Evolutionary conservation across 2,329 filamentous ascomycete species (phyloP), one percentile per base, ranked within the genome.

Genomic region (Penicillium sp.): DNA sequence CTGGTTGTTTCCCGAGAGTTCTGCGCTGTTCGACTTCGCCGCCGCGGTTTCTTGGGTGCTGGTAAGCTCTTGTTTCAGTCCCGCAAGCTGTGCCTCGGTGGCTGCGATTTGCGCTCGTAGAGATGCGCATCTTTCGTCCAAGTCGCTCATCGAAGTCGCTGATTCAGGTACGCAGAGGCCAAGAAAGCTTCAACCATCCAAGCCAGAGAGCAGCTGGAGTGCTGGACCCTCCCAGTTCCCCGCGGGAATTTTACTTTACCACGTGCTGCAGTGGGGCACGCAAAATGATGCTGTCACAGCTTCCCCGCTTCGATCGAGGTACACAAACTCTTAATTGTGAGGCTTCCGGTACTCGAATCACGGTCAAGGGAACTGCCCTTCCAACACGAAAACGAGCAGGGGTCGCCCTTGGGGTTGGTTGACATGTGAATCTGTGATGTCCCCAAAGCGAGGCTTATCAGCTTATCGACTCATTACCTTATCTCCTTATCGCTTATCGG

Each of bases 21-120:
- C 55, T 62, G 63, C 12, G 33, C 28, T 53, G 51, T 61, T 67
- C 37, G 64, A 65, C 3, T 60, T 58, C 10, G 65, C 61, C 22
- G 70, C 70, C 15, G 70, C 69, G 10, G 66, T 69, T 58, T 73
- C 68, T 56, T 76, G 73, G 1, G 73, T 71, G 19, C 66, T 68
- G 35, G 72, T 68, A 1, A 80, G 77, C 35, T 79, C 74, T 33
- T 68, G 67, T 64, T 75, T 78, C 51, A 80, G 67, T 8, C 65
- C 67, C 1, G 70, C 68, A 3, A 80, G 72, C 22, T 77, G 73
- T 9, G 68, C 65, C 65, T 80, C 78, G 2, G 77, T 75, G 7
- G 73, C 73, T 9, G 69, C 65, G 17, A 80, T 79, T 59, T 78
- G 76, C 9, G 73, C 70, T 51, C 72, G 74, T 53, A 78, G 64